A percentile compares a stretch with the other conserved stretches of the same genome.
These are phyloP conservation scores for Sporothrix inflata DNA, from an alignment of 2,329 filamentous ascomycete species.

Conservation along the genomic window DNA sequence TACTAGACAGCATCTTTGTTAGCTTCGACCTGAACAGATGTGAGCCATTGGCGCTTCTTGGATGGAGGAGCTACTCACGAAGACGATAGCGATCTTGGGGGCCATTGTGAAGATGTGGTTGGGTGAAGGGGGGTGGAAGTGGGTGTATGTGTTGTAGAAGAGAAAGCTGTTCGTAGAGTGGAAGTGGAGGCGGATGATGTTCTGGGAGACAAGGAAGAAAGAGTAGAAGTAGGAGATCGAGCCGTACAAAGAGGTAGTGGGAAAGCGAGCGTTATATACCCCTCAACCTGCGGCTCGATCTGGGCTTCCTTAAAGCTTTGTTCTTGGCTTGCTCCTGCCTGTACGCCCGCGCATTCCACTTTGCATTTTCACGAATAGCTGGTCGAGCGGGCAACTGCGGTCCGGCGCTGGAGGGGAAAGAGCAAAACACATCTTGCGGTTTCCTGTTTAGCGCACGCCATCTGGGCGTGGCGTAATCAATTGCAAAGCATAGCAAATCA, in stretches of 20 bases:
- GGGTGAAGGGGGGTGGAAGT: slow-evolving; percentile 15
- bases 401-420: slow-evolving; percentile 2
- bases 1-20: slow-evolving; percentile 59
- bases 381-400: slow-evolving; percentile 21
- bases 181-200: background rate
- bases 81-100: slow-evolving; percentile 90
- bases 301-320: background rate
- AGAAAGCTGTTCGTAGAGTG: slow-evolving; percentile 1
- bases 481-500: slow-evolving; percentile 28
- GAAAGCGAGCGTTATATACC: slow-evolving; percentile 23
- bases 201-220: slow-evolving; percentile 7
- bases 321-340: background rate
- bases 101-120: slow-evolving; percentile 64
- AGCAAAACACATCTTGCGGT: slow-evolving; percentile 9
- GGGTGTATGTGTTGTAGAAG: background rate
- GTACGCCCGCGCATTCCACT: background rate
- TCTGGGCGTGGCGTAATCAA: slow-evolving; percentile 28
- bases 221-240: background rate
- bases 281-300: slow-evolving; percentile 1
- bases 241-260: background rate
- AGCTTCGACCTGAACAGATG: background rate
- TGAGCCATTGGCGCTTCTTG: background rate
- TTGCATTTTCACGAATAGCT: background rate
- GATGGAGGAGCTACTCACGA: slow-evolving; percentile 58
- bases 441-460: slow-evolving; percentile 26